Evolutionary conservation across 306 rosid species (phyloP).

Genomic region (Lablab purpureus): DNA sequence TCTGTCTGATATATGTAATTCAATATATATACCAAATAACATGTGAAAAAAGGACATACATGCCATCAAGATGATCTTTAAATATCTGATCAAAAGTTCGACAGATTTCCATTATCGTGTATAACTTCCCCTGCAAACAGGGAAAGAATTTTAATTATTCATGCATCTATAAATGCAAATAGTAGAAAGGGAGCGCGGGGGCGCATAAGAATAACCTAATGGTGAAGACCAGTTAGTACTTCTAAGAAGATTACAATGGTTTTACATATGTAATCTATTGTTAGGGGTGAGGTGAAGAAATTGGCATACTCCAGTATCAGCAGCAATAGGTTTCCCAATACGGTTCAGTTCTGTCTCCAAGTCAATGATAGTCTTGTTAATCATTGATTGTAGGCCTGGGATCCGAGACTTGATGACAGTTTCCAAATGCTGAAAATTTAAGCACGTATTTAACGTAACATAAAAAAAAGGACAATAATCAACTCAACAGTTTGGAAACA

Average conservation of each 20-base stretch:
- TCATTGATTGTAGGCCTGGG: slow-evolving; percentile 95
- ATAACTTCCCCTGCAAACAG: slow-evolving; percentile 86
- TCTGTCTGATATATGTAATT: slow-evolving; percentile 9
- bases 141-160: slow-evolving; percentile 34
- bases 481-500: slow-evolving; percentile 14
- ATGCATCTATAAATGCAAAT: slow-evolving; percentile 1
- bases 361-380: slow-evolving; percentile 84
- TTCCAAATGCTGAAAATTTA: slow-evolving; percentile 85
- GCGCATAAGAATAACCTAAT: background rate
- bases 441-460: slow-evolving; percentile 7
- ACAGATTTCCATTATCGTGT: slow-evolving; percentile 91
- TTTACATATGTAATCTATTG: background rate
- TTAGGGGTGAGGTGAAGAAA: background rate
- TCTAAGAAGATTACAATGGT: background rate
- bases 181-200: background rate
- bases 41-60: slow-evolving; percentile 57
- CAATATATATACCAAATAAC: slow-evolving; percentile 10
- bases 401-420: slow-evolving; percentile 94
- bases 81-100: slow-evolving; percentile 84
- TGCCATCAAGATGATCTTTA: slow-evolving; percentile 98
- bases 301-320: slow-evolving; percentile 90
- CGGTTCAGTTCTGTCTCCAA: slow-evolving; percentile 89
- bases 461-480: background rate
- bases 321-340: slow-evolving; percentile 91
- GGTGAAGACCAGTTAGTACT: slow-evolving; percentile 9